Percentiles rank a stretch among this genome's conserved stretches.
Evolutionary conservation across 352 stramenopile genomes (phyloP).

Genomic region (Pythium dissimile): DNA sequence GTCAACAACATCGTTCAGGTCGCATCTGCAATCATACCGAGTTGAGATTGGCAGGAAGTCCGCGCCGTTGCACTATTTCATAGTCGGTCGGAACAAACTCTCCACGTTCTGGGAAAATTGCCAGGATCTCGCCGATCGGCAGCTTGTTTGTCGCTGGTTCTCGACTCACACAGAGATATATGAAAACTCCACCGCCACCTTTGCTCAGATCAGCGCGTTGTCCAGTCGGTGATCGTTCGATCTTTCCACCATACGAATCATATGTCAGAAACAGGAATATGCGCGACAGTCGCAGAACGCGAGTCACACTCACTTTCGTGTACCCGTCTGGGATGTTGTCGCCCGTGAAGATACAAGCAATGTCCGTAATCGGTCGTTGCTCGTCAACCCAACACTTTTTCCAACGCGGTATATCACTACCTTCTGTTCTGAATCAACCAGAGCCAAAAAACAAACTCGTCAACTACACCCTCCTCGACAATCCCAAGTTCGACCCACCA

Average conservation of each 20-base stretch:
- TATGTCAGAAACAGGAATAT: too few relatives aligned
- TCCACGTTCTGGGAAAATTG: slow-evolving; percentile 70
- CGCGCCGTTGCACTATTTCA: slow-evolving; percentile 60
- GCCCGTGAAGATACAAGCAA: slow-evolving; percentile 76
- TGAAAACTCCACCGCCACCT: slow-evolving; percentile 67
- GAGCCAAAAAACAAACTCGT: background rate
- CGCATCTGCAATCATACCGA: slow-evolving; percentile 41
- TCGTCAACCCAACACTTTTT: slow-evolving; percentile 45
- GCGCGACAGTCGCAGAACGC: too few relatives aligned
- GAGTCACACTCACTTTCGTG: slow-evolving; percentile 43
- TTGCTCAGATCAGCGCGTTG: slow-evolving; percentile 80
- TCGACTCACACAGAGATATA: slow-evolving; percentile 70
- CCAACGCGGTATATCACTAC: slow-evolving; percentile 33
- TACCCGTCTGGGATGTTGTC: slow-evolving; percentile 67
- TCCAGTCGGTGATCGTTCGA: slow-evolving; percentile 70
- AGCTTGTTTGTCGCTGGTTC: slow-evolving; percentile 41
- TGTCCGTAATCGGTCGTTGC: slow-evolving; percentile 49
- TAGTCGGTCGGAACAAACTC: slow-evolving; percentile 79
- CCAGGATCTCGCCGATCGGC: slow-evolving; percentile 75
- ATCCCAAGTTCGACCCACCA: too few relatives aligned
- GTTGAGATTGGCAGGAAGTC: slow-evolving; percentile 68
- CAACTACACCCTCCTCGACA: too few relatives aligned
- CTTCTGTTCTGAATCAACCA: slow-evolving; percentile 4
- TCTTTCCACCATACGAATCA: too few relatives aligned
- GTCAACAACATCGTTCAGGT: too few relatives aligned